Evolutionary conservation across 495 filamentous ascomycete genomes (phyloP).

Genomic region (Aspergillus biplanus): DNA sequence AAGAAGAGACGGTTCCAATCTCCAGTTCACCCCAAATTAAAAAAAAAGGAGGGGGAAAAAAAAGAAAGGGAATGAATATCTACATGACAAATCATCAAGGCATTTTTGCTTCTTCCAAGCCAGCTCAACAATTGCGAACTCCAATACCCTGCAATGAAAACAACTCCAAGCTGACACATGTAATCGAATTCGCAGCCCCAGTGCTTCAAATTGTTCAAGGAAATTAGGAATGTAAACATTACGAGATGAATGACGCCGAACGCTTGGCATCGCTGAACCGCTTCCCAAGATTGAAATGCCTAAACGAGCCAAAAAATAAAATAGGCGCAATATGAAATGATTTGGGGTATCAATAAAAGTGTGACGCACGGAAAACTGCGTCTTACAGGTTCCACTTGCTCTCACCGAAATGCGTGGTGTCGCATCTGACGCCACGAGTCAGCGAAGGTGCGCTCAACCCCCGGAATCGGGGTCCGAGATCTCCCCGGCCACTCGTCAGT

Average conservation of each 20-base stretch:
- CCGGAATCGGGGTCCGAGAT: conserved; percentile 36
- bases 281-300: background rate
- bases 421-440: conserved; percentile 48
- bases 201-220: conserved; percentile 8
- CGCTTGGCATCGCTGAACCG: too few relatives aligned
- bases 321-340: conserved; percentile 10
- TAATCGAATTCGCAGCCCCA: background rate
- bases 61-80: conserved; percentile 5
- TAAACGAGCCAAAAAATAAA: conserved; percentile 6
- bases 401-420: conserved; percentile 44
- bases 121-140: background rate
- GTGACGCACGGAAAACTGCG: conserved; percentile 3
- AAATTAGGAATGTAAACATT: conserved; percentile 38
- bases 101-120: conserved; percentile 8
- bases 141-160: background rate
- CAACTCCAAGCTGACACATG: background rate
- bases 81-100: conserved; percentile 17
- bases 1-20: too few relatives aligned
- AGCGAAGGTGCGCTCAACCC: conserved; percentile 43
- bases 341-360: conserved; percentile 29
- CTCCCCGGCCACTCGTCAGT: conserved; percentile 43
- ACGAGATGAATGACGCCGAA: conserved; percentile 9
- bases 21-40: too few relatives aligned
- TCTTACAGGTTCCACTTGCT: background rate
- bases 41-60: background rate